Base-by-base conservation (phyloP, 345 rosid genomes). In the Citrus mangshanensis region DNA sequence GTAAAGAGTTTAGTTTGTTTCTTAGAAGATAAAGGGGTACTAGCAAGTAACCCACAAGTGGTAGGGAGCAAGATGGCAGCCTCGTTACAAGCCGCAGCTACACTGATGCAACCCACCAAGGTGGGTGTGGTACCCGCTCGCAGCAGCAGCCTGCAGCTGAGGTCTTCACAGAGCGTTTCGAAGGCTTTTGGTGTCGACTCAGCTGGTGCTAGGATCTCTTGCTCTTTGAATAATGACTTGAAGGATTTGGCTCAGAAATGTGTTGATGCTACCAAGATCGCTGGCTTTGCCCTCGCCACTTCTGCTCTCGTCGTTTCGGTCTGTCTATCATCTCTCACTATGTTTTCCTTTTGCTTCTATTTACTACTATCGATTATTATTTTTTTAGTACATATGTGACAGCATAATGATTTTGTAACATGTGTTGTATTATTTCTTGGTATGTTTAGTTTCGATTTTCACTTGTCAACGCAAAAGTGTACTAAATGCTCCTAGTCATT, bases 251-350 rank as follows among this genome's bases (percentile, higher is more conserved):
- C 97, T 73, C 89, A 79, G 21, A 93, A 92, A 87, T 92, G 87
- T 76, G 73, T 81, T 5, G 98, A 92, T 78, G 96, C 91, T 61
- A 79, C 91, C 80, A 93, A 93, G 89, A 77, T 95, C 3, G 94
- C 95, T 63, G 95, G 97, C 30, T 91, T 93, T 61, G 94, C 97
- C 68, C 97, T 95, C 25, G 99, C 99, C 27, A 91, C 99, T 42
- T 95, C 98, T 18, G 99, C 99, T 59, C 95, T 95, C 62, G 93
- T 95, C n/a, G 96, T 79, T 84, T 93, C 99, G 87, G 98, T 95
- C 86, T 67, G 78, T 24, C 32, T 28, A 24, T 40, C 21, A 54
- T 21, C 40, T 63, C 55, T n/a, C 30, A 0, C 24, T 51, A 5
- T 5, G 25, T 24, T 63, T 22, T 34, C 10, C 21, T 51, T 64